These are phyloP conservation scores for Metschnikowia arizonensis DNA, from an alignment of 805 yeast genomes.

Conservation along the genomic window DNA sequence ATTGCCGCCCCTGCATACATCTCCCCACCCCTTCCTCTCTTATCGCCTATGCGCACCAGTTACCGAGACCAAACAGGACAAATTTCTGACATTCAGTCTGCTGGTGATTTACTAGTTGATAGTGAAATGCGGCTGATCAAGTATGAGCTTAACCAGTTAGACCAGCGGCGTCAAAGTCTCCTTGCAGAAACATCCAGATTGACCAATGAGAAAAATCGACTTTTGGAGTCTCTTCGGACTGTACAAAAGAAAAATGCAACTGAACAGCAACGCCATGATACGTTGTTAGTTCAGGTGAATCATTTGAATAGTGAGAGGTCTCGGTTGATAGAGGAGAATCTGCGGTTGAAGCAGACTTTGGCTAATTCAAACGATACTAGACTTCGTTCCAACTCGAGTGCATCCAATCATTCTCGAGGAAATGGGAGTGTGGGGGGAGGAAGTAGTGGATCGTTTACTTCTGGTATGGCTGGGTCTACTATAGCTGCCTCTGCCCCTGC, in stretches of 20 bases:
- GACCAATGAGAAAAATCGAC: constrained; percentile 25
- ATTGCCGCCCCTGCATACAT: constrained; percentile 28
- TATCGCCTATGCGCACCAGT: constrained; percentile 20
- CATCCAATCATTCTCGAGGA: not conserved
- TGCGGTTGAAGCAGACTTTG: constrained; percentile 1
- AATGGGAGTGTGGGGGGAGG: not conserved
- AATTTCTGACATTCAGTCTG: constrained; percentile 40
- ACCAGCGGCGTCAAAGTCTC: constrained; percentile 21
- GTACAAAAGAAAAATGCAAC: constrained; percentile 39
- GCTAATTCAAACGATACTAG: not conserved
- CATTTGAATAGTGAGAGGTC: constrained; percentile 46
- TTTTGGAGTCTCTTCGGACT: constrained; percentile 35
- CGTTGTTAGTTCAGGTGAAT: constrained; percentile 47
- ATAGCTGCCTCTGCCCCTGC: too few relatives aligned
- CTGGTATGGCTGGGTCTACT: too few relatives aligned
- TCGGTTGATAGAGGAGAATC: constrained; percentile 29
- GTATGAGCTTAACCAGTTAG: constrained; percentile 39
- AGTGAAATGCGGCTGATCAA: constrained; percentile 36
- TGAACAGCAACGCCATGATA: constrained; percentile 41
- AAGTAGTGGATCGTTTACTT: not conserved
- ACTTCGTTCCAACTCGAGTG: not conserved
- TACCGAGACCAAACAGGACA: constrained; percentile 36
- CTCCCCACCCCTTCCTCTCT: constrained; percentile 44
- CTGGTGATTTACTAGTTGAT: constrained; percentile 15
- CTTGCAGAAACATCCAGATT: constrained; percentile 26